Evolutionary conservation across 1,284 basidiomycete species (phyloP).

Genomic region (Heimioporus punctisporus): DNA sequence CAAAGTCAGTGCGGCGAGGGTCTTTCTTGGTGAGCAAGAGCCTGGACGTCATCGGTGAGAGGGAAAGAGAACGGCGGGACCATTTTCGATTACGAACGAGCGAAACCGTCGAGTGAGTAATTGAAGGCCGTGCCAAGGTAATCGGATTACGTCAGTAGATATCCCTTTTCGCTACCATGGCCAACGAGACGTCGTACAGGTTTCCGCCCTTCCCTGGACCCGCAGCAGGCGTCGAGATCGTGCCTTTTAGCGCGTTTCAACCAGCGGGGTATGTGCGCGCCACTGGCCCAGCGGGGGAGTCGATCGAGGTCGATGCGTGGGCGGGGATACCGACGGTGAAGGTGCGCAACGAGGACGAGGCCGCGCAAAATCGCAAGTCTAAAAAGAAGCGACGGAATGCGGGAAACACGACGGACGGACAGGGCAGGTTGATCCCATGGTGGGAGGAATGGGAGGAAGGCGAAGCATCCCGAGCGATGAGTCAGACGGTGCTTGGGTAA

Average conservation of each 20-base stretch:
- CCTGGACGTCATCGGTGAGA: slow-evolving; percentile 22
- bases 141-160: too few species aligned
- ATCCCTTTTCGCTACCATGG: too few species aligned
- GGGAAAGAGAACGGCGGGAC: neutral
- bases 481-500: slow-evolving; percentile 34
- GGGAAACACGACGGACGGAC: slow-evolving; percentile 24
- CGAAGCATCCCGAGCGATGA: slow-evolving; percentile 35
- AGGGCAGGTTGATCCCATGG: slow-evolving; percentile 39
- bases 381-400: slow-evolving; percentile 27
- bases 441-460: slow-evolving; percentile 52
- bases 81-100: too few species aligned
- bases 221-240: slow-evolving; percentile 40
- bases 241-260: slow-evolving; percentile 45
- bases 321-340: slow-evolving; percentile 45
- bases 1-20: slow-evolving; percentile 26
- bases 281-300: slow-evolving; percentile 12
- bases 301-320: slow-evolving; percentile 42
- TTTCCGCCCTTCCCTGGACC: slow-evolving; percentile 51
- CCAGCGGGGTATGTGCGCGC: slow-evolving; percentile 33
- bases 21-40: slow-evolving; percentile 27
- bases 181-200: neutral
- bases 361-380: slow-evolving; percentile 32
- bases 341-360: slow-evolving; percentile 40
- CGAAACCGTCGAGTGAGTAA: too few species aligned
- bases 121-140: too few species aligned